Percentiles rank a stretch among this genome's conserved stretches.
Conservation (phyloP, 805 yeast species). For the Komagataella phaffii region DNA sequence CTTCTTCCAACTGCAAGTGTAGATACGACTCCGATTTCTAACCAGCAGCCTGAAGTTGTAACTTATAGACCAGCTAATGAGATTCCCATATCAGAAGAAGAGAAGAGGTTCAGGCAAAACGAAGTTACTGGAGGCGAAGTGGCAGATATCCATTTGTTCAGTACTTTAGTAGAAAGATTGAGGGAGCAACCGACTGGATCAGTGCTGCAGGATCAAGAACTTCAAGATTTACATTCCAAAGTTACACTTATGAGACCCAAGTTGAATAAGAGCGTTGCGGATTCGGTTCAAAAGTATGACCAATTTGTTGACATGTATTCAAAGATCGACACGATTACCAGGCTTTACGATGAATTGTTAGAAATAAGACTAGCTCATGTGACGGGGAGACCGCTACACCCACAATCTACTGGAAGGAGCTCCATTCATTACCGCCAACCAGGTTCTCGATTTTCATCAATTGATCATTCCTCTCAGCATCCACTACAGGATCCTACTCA, state of each 20-base stretch:
- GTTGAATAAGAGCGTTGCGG: slow-evolving; percentile 43
- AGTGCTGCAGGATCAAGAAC: slow-evolving; percentile 29
- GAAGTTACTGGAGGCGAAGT: slow-evolving; percentile 51
- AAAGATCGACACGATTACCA: slow-evolving; percentile 61
- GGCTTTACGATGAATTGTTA: slow-evolving; percentile 63
- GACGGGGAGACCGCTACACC: not conserved
- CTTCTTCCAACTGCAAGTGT: slow-evolving; percentile 5
- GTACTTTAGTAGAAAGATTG: slow-evolving; percentile 46
- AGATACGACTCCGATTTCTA: not conserved
- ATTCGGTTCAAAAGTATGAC: slow-evolving; percentile 50
- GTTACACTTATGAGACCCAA: slow-evolving; percentile 58
- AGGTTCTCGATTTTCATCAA: not conserved
- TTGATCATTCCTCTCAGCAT: not conserved
- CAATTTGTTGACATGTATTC: slow-evolving; percentile 58
- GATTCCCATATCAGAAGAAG: not conserved
- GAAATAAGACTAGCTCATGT: slow-evolving; percentile 38
- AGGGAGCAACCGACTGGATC: slow-evolving; percentile 27
- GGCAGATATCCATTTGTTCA: slow-evolving; percentile 53
- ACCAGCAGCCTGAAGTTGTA: not conserved
- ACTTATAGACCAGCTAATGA: not conserved
- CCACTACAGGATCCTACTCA: not conserved
- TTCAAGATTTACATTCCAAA: slow-evolving; percentile 45
- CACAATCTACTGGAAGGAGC: not conserved
- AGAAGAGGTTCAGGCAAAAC: slow-evolving; percentile 1
- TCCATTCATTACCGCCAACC: not conserved